Evolutionary conservation across 2,329 filamentous ascomycete genomes (phyloP).

Genomic region (Neobulgaria alba): DNA sequence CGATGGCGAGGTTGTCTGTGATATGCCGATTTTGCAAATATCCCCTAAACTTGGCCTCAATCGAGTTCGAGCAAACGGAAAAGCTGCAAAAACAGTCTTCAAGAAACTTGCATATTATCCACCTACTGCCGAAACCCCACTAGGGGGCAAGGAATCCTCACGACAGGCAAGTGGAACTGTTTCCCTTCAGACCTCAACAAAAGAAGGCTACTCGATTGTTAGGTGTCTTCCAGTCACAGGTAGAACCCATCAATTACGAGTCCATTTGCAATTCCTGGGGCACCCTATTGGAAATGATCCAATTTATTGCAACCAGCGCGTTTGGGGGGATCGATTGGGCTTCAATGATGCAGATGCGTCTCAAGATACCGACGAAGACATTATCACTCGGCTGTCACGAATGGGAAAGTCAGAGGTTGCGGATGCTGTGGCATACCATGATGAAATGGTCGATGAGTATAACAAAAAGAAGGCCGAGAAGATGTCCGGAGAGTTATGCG

Average conservation of each 20-base stretch:
- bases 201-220: slow-evolving; percentile 85
- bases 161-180: slow-evolving; percentile 2
- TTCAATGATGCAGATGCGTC: slow-evolving; percentile 54
- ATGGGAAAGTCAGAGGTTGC: slow-evolving; percentile 95
- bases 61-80: slow-evolving; percentile 86
- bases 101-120: slow-evolving; percentile 89
- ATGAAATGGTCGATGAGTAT: slow-evolving; percentile 87
- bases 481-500: slow-evolving; percentile 77
- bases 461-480: slow-evolving; percentile 87
- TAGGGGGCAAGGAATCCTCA: slow-evolving; percentile 11
- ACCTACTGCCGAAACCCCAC: slow-evolving; percentile 28
- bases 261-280: slow-evolving; percentile 89
- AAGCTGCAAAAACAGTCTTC: slow-evolving; percentile 84
- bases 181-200: slow-evolving; percentile 30
- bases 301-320: slow-evolving; percentile 89
- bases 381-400: slow-evolving; percentile 72
- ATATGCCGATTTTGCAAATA: slow-evolving; percentile 88
- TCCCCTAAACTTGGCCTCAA: slow-evolving; percentile 94
- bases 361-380: slow-evolving; percentile 74
- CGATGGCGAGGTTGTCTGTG: slow-evolving; percentile 81
- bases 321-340: slow-evolving; percentile 79
- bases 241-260: slow-evolving; percentile 87
- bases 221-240: slow-evolving; percentile 90
- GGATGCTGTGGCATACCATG: slow-evolving; percentile 84
- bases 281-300: slow-evolving; percentile 96